Evolutionary conservation across 257 asterid species (phyloP).

Genomic region (Nemophila menziesii): DNA sequence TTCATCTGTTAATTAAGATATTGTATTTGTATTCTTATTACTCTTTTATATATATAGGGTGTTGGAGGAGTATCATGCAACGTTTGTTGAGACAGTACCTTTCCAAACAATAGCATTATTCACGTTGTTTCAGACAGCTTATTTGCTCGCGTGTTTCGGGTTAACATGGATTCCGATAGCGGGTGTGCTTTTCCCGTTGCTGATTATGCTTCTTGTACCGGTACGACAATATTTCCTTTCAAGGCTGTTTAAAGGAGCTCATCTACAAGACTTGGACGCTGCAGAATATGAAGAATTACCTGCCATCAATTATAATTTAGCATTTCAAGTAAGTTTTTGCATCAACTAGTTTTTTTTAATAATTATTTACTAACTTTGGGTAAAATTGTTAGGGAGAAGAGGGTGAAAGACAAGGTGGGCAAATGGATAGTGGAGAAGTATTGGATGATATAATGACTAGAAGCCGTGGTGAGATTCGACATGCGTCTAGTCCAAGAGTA

Average conservation of each 20-base stretch:
- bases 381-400: too few relatives aligned
- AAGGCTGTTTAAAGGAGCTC: slow-evolving; percentile 2
- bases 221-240: slow-evolving; percentile 4
- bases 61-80: slow-evolving; percentile 5
- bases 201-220: slow-evolving; percentile 2
- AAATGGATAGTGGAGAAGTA: slow-evolving; percentile 1
- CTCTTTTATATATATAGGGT: too few relatives aligned
- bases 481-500: neutral
- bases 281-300: slow-evolving; percentile 4
- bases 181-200: slow-evolving; percentile 5
- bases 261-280: slow-evolving; percentile 6
- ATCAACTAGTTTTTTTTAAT: neutral
- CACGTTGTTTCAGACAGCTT: slow-evolving; percentile 2
- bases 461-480: slow-evolving; percentile 4
- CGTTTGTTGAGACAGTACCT: slow-evolving; percentile 9
- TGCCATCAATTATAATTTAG: neutral
- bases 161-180: slow-evolving; percentile 9
- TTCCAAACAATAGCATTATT: slow-evolving; percentile 1
- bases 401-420: neutral
- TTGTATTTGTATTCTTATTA: too few relatives aligned
- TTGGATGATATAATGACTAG: slow-evolving; percentile 7
- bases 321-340: slow-evolving; percentile 1
- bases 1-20: too few relatives aligned
- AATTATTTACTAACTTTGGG: neutral
- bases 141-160: slow-evolving; percentile 3